phyloP scores from a whole-genome alignment of 2,329 filamentous ascomycete species.

The Aureobasidium sp. region DNA sequence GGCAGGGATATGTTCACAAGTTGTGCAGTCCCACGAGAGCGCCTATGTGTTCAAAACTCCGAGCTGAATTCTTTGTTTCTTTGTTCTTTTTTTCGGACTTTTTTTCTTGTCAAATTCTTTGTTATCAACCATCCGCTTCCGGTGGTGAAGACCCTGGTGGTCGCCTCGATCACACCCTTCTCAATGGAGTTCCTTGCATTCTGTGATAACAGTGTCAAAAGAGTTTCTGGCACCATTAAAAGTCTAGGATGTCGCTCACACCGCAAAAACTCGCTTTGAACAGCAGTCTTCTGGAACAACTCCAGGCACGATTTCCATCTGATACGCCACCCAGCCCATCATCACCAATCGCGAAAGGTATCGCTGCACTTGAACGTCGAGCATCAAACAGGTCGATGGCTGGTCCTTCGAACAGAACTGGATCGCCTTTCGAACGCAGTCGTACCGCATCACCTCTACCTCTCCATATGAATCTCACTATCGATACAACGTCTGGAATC shows the following conservation, averaged over 20 bases:
- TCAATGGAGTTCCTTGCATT: neutral
- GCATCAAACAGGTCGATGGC: neutral
- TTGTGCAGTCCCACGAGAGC: neutral
- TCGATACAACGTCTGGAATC: neutral
- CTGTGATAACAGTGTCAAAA: neutral
- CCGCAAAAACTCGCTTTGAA: neutral
- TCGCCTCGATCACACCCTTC: neutral
- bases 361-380: constrained; percentile 8
- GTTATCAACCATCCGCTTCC: neutral
- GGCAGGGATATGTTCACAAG: neutral
- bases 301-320: neutral
- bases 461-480: neutral
- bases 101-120: neutral
- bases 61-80: neutral
- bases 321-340: neutral
- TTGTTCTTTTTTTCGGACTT: neutral
- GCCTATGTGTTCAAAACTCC: neutral
- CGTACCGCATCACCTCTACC: neutral
- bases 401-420: neutral
- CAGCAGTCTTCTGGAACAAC: neutral
- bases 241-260: neutral
- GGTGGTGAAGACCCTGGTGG: neutral
- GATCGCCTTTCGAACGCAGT: neutral
- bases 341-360: constrained; percentile 1
- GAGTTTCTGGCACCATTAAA: neutral